Base-by-base conservation (phyloP, 768 basidiomycete genomes). In the Fomitopsis serialis region DNA sequence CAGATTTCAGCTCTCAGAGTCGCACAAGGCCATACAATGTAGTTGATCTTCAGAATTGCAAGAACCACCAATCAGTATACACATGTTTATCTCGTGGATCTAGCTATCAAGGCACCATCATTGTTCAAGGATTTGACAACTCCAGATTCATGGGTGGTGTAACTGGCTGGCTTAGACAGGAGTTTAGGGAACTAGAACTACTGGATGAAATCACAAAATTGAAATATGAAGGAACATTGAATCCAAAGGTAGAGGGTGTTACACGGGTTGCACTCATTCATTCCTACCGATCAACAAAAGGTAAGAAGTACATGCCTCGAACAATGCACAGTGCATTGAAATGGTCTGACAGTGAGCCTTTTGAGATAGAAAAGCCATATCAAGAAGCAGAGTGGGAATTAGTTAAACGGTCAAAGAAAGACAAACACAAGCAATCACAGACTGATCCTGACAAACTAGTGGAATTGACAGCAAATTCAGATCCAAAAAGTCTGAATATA, bases 71-170 rank as follows among this genome's bases (percentile, higher is more conserved):
- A 42, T 58, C 59, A 3, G 29, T 56, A 10, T 64, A 66, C 35
- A 66, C 64, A 3, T 54, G 51, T 25, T 43, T 66, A 12, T 66
- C 63, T 2, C n/a, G n/a, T n/a, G n/a, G n/a, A n/a, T n/a, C n/a
- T n/a, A n/a, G n/a, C n/a, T n/a, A n/a, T n/a, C n/a, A n/a, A n/a
- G n/a, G n/a, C n/a, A n/a, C n/a, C n/a, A n/a, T n/a, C n/a, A n/a
- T n/a, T n/a, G n/a, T n/a, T n/a, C n/a, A n/a, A n/a, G n/a, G n/a
- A n/a, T n/a, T n/a, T n/a, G n/a, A n/a, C n/a, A n/a, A n/a, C n/a
- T n/a, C n/a, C n/a, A n/a, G n/a, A n/a, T n/a, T n/a, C n/a, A n/a
- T n/a, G n/a, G n/a, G n/a, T n/a, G n/a, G n/a, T n/a, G n/a, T n/a
- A n/a, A n/a, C n/a, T n/a, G n/a, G n/a, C n/a, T n/a, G n/a, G n/a